Base-by-base conservation (phyloP, 1,284 basidiomycete genomes). In the Austroboletus novae-zelandiae region DNA sequence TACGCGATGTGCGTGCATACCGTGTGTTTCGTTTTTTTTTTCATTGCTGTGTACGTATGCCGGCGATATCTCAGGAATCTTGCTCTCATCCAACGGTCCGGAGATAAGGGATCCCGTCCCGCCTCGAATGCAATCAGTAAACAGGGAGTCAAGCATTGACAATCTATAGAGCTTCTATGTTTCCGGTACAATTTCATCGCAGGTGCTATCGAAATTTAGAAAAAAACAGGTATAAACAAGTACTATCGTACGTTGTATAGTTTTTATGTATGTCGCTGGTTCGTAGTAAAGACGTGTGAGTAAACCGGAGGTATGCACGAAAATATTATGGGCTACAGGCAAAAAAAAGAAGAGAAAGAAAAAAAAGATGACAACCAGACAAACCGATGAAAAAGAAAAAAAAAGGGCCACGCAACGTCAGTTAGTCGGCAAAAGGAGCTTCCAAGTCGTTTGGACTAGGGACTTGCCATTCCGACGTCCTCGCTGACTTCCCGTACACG, bases 381-480 rank as follows among this genome's bases (percentile, higher is more conserved):
- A 59, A 63, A 64, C 49, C 56, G 23, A 61, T 29, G 25, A 27
- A 40, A 51, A 44, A 3, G 36, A 51, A 44, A 3, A 36, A 34
- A 34, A n/a, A 13, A 27, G 13, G 15, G 32, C 10, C 32, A 11
- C 30, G n/a, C 30, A 49, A 40, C 43, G 41, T 45, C 39, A 47
- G 44, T 45, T 10, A 14, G 29, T 40, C 27, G 20, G 9, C 31
- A 27, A 37, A 42, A 31, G 18, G 32, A 40, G 40, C n/a, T 11
- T 10, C 34, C 15, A 40, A 8, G 25, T 25, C 20, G n/a, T 44
- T 37, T 17, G 43, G 32, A 31, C 48, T 61, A 66, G 35, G 64
- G 66, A 52, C 60, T 65, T 30, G 62, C 44, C 66, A 69, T 66
- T 20, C 64, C 62, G 31, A 65, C 56, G 8, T 69, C 64, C 34